phyloP scores from a whole-genome alignment of 306 rosid genomes.

The Urtica urens region DNA sequence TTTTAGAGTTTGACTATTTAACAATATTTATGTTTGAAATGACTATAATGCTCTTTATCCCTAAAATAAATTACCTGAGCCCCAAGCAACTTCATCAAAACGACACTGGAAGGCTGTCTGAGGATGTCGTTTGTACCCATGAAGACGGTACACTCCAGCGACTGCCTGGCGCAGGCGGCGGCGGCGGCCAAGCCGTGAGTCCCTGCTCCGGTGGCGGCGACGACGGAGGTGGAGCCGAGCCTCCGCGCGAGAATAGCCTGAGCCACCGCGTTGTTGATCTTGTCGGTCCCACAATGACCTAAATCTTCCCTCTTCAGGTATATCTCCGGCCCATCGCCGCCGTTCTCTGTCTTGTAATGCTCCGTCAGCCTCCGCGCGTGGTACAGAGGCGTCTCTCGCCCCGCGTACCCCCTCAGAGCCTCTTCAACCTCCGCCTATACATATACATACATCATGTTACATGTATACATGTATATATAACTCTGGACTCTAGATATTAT shows the following conservation, averaged over 20 bases:
- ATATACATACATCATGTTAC: no score
- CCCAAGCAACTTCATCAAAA: constrained; percentile 48
- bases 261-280: constrained; percentile 64
- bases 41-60: no score
- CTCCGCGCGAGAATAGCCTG: constrained; percentile 67
- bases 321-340: constrained; percentile 50
- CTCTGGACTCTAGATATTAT: no score
- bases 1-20: no score
- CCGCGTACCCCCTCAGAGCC: constrained; percentile 47
- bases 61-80: no score
- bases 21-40: no score
- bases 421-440: constrained; percentile 32
- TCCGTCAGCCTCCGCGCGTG: constrained; percentile 42
- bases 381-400: constrained; percentile 64
- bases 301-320: constrained; percentile 73
- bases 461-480: no score
- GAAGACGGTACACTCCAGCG: constrained; percentile 43
- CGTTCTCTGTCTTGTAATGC: constrained; percentile 36
- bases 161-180: constrained; percentile 52
- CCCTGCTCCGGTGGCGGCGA: constrained; percentile 57
- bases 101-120: constrained; percentile 32
- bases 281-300: constrained; percentile 51
- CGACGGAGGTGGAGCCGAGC: constrained; percentile 25
- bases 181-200: constrained; percentile 69
- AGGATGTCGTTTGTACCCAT: constrained; percentile 45